Percentiles rank a stretch among this genome's conserved stretches.
Conservation (phyloP, 257 asterid species). For the Solanum sitiens region DNA sequence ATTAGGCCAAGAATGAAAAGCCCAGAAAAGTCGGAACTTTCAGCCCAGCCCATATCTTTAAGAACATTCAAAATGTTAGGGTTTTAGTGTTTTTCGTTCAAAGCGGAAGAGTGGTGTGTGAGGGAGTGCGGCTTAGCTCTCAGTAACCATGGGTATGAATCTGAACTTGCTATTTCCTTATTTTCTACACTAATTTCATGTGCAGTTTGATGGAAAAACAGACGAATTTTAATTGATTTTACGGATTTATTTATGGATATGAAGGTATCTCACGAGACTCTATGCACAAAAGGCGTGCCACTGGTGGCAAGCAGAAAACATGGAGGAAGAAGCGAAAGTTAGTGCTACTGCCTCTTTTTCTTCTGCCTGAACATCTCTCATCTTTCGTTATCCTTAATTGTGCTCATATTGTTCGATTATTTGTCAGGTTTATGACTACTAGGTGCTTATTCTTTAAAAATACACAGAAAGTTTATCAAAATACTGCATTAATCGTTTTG, state of each 20-base stretch:
- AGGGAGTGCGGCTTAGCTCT: background rate
- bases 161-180: background rate
- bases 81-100: constrained; percentile 3
- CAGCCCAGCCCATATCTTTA: background rate
- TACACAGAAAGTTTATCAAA: background rate
- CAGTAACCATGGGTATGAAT: background rate
- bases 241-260: background rate
- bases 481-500: background rate
- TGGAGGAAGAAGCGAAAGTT: constrained; percentile 94
- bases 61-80: constrained; percentile 2
- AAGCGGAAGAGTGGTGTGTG: background rate
- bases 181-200: background rate
- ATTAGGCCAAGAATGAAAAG: background rate
- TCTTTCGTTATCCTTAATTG: background rate
- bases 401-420: background rate
- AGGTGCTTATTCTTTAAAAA: background rate
- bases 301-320: constrained; percentile 4
- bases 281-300: constrained; percentile 15
- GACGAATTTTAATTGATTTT: background rate
- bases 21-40: background rate
- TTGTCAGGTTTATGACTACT: background rate
- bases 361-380: background rate
- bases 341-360: background rate
- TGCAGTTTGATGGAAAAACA: background rate
- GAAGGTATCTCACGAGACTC: constrained; percentile 77